Base-by-base conservation (phyloP, 768 basidiomycete species). In the Ephemerocybe angulata region DNA sequence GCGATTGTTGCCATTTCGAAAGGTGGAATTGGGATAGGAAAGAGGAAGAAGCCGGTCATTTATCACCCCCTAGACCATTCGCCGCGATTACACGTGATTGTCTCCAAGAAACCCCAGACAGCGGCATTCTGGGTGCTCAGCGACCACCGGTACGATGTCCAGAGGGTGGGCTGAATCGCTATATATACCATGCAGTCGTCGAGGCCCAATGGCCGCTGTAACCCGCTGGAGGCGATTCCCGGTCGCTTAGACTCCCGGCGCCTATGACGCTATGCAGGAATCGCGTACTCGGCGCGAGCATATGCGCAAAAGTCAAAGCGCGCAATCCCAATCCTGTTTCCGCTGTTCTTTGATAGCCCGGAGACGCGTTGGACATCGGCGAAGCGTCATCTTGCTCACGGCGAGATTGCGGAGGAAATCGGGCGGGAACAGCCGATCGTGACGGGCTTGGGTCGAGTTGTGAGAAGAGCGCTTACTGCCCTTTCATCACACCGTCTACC, bases 1-100 rank as follows among this genome's bases (percentile, higher is more conserved):
- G 86, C 85, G 49, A 83, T 59, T 61, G 66, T 74, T 58, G 77
- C 73, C 80, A 83, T 81, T 58, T 51, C 61, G 52, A 52, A 46
- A 27, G 31, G 40, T 60, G 25, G 19, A 50, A 43, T 21, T 13
- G 21, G 50, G 42, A 41, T 37, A 44, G 31, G 33, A 54, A 54
- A 50, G 38, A 43, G 51, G 40, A 49, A 28, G 24, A 49, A 49
- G 33, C 35, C 37, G 25, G 42, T n/a, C 52, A 28, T 49, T 56
- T 60, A 63, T 56, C 54, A 49, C 44, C 48, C 35, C 53, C 43
- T 48, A 47, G 53, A 50, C 37, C 29, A n/a, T 53, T 31, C n/a
- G 27, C 40, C 17, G 37, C 35, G 30, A 40, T 60, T 54, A 54
- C 65, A 66, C 61, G 65, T 66, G 65, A 66, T 65, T 64, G 42